phyloP scores from a whole-genome alignment of 306 rosid species.

The Myrica gale region DNA sequence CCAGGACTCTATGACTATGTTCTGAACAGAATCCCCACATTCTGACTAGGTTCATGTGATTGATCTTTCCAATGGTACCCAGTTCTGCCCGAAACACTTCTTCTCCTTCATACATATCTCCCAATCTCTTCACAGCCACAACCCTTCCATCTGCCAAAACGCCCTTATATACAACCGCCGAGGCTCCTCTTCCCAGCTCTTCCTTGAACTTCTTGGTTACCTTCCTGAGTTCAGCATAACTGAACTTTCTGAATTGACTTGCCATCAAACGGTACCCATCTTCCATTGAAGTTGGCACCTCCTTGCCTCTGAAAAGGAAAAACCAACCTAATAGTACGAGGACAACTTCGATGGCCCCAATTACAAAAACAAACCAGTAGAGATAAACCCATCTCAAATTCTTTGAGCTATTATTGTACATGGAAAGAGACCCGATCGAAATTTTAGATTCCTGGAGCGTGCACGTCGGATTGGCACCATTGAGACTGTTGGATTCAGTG shows the following conservation, averaged over 20 bases:
- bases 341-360: background rate
- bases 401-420: background rate
- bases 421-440: background rate
- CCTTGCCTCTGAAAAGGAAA: background rate
- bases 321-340: background rate
- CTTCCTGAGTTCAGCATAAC: background rate
- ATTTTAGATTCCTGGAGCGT: background rate
- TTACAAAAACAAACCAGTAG: background rate
- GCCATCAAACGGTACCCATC: background rate
- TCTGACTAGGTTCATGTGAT: conserved; percentile 43
- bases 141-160: conserved; percentile 33
- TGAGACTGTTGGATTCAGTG: background rate
- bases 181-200: background rate
- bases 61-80: conserved; percentile 41
- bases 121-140: conserved; percentile 46
- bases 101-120: conserved; percentile 41
- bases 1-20: conserved; percentile 36
- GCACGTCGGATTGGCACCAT: background rate
- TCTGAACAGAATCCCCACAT: conserved; percentile 44
- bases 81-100: conserved; percentile 51
- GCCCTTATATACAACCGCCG: background rate
- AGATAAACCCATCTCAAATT: background rate
- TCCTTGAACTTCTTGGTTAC: background rate
- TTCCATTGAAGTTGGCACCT: background rate
- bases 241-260: background rate